These are phyloP conservation scores for Aureobasidium mangrovei DNA, from an alignment of 2,329 filamentous ascomycete genomes.

Conservation along the genomic window DNA sequence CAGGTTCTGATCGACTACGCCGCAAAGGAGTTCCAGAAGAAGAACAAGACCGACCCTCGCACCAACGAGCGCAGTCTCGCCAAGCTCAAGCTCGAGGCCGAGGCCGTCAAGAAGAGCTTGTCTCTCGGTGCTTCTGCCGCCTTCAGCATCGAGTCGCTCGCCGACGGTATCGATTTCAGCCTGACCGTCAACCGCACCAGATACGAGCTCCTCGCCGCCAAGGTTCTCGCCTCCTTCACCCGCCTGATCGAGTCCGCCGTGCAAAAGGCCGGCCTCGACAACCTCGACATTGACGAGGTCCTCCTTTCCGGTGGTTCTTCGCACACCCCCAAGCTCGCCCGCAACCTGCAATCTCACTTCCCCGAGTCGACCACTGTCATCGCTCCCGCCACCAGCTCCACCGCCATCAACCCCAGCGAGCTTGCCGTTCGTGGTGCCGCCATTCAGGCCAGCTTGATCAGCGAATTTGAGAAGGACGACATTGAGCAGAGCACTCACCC, in stretches of 20 bases:
- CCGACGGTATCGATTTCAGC: constrained; percentile 82
- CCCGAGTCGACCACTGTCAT: constrained; percentile 67
- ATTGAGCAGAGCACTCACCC: constrained; percentile 95
- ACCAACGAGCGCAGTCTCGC: constrained; percentile 72
- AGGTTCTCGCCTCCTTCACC: constrained; percentile 82
- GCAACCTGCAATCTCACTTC: constrained; percentile 72
- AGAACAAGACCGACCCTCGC: constrained; percentile 82
- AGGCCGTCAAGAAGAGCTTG: constrained; percentile 84
- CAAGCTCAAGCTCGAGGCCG: constrained; percentile 86
- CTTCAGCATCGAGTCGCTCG: constrained; percentile 87
- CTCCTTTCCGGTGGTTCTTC: constrained; percentile 87
- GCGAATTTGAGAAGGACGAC: constrained; percentile 87
- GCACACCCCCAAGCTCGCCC: constrained; percentile 87
- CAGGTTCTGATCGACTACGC: constrained; percentile 91
- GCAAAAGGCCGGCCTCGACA: constrained; percentile 85
- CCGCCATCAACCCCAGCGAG: constrained; percentile 88
- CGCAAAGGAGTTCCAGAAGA: constrained; percentile 98
- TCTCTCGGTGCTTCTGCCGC: constrained; percentile 80
- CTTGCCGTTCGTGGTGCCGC: constrained; percentile 81
- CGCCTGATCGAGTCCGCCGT: constrained; percentile 75
- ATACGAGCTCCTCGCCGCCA: constrained; percentile 80
- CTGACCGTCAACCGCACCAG: constrained; percentile 86
- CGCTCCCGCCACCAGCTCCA: constrained; percentile 68
- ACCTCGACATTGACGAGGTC: constrained; percentile 89
- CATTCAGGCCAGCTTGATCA: constrained; percentile 87